phyloP scores from a whole-genome alignment of 2,329 filamentous ascomycete genomes.

The Cladophialophora yegresii region DNA sequence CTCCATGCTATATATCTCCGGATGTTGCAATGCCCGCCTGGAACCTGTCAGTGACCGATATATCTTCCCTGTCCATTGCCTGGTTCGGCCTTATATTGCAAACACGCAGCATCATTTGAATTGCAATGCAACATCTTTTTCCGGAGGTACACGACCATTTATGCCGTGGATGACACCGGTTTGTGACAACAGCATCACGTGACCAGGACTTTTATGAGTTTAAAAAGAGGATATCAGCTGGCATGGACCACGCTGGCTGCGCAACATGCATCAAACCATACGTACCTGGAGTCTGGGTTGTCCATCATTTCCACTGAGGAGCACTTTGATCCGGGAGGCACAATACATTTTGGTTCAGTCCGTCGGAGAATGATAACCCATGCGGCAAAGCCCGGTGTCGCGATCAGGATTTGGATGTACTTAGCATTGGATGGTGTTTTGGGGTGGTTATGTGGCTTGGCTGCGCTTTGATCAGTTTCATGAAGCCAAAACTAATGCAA shows the following conservation, averaged over 20 bases:
- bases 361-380: constrained; percentile 36
- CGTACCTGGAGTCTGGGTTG: constrained; percentile 26
- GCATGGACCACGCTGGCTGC: constrained; percentile 7
- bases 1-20: constrained; percentile 4
- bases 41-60: background rate
- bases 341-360: constrained; percentile 14
- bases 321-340: constrained; percentile 26
- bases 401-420: constrained; percentile 25
- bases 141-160: constrained; percentile 11
- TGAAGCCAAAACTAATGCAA: constrained; percentile 25
- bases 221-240: constrained; percentile 19
- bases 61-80: background rate
- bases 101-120: constrained; percentile 5
- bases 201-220: constrained; percentile 25
- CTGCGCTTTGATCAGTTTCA: constrained; percentile 9
- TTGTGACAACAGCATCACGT: constrained; percentile 26
- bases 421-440: constrained; percentile 30
- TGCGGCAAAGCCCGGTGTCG: constrained; percentile 40
- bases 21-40: constrained; percentile 14
- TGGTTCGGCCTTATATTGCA: constrained; percentile 4
- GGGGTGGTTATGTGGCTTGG: background rate
- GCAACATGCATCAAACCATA: constrained; percentile 12
- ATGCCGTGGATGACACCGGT: constrained; percentile 15
- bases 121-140: constrained; percentile 9
- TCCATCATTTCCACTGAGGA: constrained; percentile 34